These are phyloP conservation scores for Pythium aquatile DNA, from an alignment of 352 stramenopile species.

Conservation along the genomic window DNA sequence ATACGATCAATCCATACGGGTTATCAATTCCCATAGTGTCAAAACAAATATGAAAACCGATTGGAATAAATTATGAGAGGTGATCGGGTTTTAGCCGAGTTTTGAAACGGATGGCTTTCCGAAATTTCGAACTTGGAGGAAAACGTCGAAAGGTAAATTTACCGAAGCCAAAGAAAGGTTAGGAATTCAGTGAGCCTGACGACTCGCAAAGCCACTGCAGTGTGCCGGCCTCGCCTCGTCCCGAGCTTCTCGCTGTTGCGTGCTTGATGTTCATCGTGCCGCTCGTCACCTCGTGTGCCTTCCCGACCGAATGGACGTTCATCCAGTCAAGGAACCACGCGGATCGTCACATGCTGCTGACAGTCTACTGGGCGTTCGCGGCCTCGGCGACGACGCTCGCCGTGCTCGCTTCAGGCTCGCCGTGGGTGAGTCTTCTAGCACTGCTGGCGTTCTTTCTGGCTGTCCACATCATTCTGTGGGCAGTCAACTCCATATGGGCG, in stretches of 20 bases:
- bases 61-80: no score
- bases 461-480: conserved; percentile 8
- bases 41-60: no score
- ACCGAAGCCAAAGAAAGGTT: no score
- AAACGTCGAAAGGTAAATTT: no score
- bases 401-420: background rate
- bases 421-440: conserved; percentile 5
- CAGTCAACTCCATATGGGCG: conserved; percentile 12
- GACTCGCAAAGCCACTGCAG: no score
- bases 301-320: conserved; percentile 3
- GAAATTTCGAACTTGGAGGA: no score
- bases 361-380: conserved; percentile 11
- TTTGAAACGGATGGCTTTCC: no score
- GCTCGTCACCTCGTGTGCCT: background rate
- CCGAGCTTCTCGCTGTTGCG: conserved; percentile 3
- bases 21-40: no score
- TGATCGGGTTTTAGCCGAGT: no score
- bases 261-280: conserved; percentile 3
- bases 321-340: conserved; percentile 12
- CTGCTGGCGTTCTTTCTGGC: conserved; percentile 13
- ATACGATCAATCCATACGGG: no score
- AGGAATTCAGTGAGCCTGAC: no score
- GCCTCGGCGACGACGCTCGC: conserved; percentile 7
- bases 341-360: conserved; percentile 15
- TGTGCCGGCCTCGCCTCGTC: background rate